Base-by-base conservation (phyloP, 1,139 yeast species). In the Suhomyces ambrosiae region DNA sequence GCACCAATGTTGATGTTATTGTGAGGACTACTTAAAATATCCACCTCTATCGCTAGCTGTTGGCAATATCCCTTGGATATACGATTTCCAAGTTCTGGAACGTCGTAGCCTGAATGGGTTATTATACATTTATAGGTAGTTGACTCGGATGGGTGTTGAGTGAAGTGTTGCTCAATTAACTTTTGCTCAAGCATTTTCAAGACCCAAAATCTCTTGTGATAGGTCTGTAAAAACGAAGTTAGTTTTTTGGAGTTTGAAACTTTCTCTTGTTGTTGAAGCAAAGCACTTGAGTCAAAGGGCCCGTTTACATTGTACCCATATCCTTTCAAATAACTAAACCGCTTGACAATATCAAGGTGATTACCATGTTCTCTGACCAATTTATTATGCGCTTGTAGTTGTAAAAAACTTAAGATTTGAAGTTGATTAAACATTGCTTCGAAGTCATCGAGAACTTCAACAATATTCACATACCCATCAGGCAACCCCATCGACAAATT, bases 21-120 rank as follows among this genome's bases (percentile, higher is more conserved):
- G 10, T 50, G 50, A 4, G 40, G 35, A 6, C 47, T 44, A 4
- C 56, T 42, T 15, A 61, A 37, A 5, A 77, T 54, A 10, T 71
- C 71, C n/a, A 76, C 71, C 37, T 69, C 74, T 7, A 75, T 47
- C n/a, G 67, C 75, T 35, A 73, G 49, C n/a, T 74, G 73, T 35
- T 54, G 42, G 45, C 81, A 75, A 47, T 63, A 76, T 0, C 66
- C 79, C 26, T 35, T 49, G 7, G 55, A 46, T 2, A 59, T 18
- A 9, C 45, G 45, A 16, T 42, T 45, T 6, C 42, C 39, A 2
- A 43, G 24, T 1, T 41, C 48, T 1, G 45, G 40, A 0, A 48
- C 22, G 5, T 28, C 30, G 19, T 40, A 38, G 1, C 67, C 69
- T 5, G 49, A 41, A 23, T 49, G 44, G 1, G 71, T 65, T 3